A percentile compares a stretch with the other conserved stretches of the same genome.
phyloP scores from a whole-genome alignment of 2,329 filamentous ascomycete genomes.

The Paraphoma sp. region DNA sequence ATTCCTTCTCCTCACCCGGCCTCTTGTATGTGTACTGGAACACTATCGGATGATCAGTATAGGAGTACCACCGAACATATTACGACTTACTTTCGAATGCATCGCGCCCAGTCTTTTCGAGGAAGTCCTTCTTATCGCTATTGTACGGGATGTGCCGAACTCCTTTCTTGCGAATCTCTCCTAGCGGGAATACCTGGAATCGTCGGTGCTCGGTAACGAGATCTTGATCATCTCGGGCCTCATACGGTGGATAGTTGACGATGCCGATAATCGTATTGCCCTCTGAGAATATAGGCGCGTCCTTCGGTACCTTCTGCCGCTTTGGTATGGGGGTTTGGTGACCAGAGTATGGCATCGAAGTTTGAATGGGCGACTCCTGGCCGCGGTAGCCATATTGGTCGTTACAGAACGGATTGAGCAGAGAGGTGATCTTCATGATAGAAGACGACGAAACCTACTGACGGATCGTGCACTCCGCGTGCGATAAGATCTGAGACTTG shows the following conservation, averaged over 20 bases:
- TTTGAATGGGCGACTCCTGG: conserved; percentile 18
- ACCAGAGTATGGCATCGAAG: conserved; percentile 11
- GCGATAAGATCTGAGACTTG: conserved; percentile 10
- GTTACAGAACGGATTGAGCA: conserved; percentile 48
- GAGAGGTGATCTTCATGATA: conserved; percentile 49
- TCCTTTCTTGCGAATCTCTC: conserved; percentile 57
- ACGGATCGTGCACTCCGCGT: not conserved
- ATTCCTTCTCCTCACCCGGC: conserved; percentile 68
- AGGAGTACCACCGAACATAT: not conserved
- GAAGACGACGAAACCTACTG: not conserved
- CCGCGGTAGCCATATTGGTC: conserved; percentile 21
- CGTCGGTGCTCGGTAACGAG: conserved; percentile 64
- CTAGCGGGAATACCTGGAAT: conserved; percentile 73
- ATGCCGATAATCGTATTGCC: conserved; percentile 66
- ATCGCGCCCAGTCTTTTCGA: conserved; percentile 83
- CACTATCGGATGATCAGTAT: conserved; percentile 58
- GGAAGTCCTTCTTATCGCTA: conserved; percentile 90
- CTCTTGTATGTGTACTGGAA: conserved; percentile 84
- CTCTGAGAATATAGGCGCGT: conserved; percentile 67
- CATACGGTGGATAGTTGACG: conserved; percentile 77
- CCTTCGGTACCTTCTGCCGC: conserved; percentile 68
- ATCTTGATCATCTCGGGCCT: conserved; percentile 62
- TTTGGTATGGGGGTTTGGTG: conserved; percentile 23
- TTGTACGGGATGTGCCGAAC: conserved; percentile 84
- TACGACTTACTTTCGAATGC: conserved; percentile 78